Base-by-base conservation (phyloP, 2,329 filamentous ascomycete species). In the Paracamarosporium sp. region DNA sequence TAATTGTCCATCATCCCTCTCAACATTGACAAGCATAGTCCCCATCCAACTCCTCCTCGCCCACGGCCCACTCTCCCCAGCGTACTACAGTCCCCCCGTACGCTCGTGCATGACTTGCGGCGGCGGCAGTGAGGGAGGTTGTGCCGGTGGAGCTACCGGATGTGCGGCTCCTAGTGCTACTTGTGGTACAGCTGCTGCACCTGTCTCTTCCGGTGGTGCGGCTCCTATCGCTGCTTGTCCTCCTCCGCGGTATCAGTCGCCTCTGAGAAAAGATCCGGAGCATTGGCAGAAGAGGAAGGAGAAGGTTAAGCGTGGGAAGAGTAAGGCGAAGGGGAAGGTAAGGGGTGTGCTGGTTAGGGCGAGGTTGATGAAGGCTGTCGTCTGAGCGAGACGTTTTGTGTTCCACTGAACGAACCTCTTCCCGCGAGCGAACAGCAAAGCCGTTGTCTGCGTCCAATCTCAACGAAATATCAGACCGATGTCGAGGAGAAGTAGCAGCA, bases 31-130 rank as follows among this genome's bases (percentile, higher is more conserved):
- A 25, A 13, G 40, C 22, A 5, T 43, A 5, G 20, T 48, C 31
- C 28, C 44, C 17, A 24, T 30, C 43, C 15, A 17, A 24, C 24
- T 44, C 13, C 27, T 31, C 6, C 17, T n/a, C n/a, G n/a, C n/a
- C n/a, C n/a, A n/a, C n/a, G n/a, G n/a, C n/a, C n/a, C n/a, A n/a
- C n/a, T n/a, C n/a, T n/a, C n/a, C n/a, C n/a, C n/a, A n/a, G n/a
- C n/a, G n/a, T n/a, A n/a, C n/a, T n/a, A n/a, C n/a, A n/a, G n/a
- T n/a, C n/a, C n/a, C n/a, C n/a, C n/a, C 41, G 11, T 6, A 22
- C 24, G 33, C 24, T 24, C 25, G 43, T 54, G 25, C 24, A 54
- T 54, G 52, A 15, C 33, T 43, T n/a, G n/a, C n/a, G 31, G 15
- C n/a, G 12, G 36, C 30, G 46, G 46, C 9, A 6, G 38, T 17